Base-by-base conservation (phyloP, 305 asterid species). In the Fraxinus latifolia region DNA sequence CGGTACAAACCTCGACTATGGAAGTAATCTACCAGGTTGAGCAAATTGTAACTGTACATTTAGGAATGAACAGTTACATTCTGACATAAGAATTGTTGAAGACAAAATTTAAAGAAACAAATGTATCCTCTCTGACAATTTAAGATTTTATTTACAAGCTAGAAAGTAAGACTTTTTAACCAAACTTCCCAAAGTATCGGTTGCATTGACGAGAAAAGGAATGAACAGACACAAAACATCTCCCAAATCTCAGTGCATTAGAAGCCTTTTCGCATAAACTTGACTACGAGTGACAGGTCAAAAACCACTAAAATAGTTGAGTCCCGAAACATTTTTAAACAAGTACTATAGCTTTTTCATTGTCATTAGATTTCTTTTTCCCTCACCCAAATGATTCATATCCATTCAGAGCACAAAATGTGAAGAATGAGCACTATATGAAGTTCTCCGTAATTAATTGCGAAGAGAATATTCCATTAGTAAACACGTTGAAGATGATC, bases 1-100 rank as follows among this genome's bases (percentile, higher is more conserved):
- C 97, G 95, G 87, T 96, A 94, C 77, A 94, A 84, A 77, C 99
- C 99, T 84, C 97, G 93, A 70, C 76, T 87, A 34, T 93, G 97
- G 77, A 96, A 94, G 83, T 94, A 92, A 84, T 96, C 98, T 14
- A 91, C 91, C 79, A 96, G 90, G 83, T 87, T 87, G 68, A 78
- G 82, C 86, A 93, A 87, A 89, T 96, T 94, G 91, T 96, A 96
- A 87, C 99, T 96, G 93, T 78, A 82, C 82, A 78, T 62, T 73
- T 77, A 19, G 73, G 62, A 21, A 68, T 21, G 39, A 32, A 82
- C 5, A 33, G 62, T 77, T 50, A 77, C 42, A 47, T 50, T 76
- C 79, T 17, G 14, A 39, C 23, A 74, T 3, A 19, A 36, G 42
- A n/a, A 21, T 5, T 17, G 58, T 19, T 11, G 50, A 25, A 31